A percentile compares a stretch with the other conserved stretches of the same genome.
phyloP scores from a whole-genome alignment of 768 basidiomycete genomes.

The Suillus spraguei region DNA sequence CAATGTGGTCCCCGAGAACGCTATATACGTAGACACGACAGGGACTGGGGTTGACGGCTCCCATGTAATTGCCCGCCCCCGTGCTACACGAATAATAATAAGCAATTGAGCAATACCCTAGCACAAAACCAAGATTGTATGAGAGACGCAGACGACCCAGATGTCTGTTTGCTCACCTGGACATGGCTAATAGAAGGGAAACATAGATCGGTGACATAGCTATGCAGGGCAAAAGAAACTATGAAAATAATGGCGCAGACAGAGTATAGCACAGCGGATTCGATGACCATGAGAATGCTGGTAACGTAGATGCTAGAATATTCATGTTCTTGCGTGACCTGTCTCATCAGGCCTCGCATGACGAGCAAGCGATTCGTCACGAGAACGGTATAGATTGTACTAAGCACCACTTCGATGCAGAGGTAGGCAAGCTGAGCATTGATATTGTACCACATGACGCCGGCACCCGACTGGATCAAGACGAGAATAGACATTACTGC shows the following conservation, averaged over 20 bases:
- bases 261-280: constrained; percentile 30
- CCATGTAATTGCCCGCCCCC: background rate
- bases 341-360: constrained; percentile 17
- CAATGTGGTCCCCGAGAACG: background rate
- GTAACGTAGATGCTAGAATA: constrained; percentile 21
- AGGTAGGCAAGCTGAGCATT: constrained; percentile 25
- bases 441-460: constrained; percentile 12
- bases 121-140: background rate
- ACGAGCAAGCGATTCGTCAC: constrained; percentile 28
- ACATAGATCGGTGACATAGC: constrained; percentile 25
- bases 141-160: background rate
- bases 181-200: constrained; percentile 25
- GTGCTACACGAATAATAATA: constrained; percentile 2
- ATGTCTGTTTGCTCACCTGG: background rate
- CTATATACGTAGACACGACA: background rate
- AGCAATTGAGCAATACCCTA: background rate
- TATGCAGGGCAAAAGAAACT: constrained; percentile 21
- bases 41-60: background rate
- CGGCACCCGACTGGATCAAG: background rate
- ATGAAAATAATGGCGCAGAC: constrained; percentile 31
- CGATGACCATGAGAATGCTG: constrained; percentile 33
- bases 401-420: constrained; percentile 24
- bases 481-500: constrained; percentile 6
- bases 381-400: constrained; percentile 26
- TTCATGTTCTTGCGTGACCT: constrained; percentile 15